A percentile compares a stretch with the other conserved stretches of the same genome.
These are phyloP conservation scores for Kewa caespitosa DNA, from an alignment of 179 eudicot species.

Conservation along the genomic window DNA sequence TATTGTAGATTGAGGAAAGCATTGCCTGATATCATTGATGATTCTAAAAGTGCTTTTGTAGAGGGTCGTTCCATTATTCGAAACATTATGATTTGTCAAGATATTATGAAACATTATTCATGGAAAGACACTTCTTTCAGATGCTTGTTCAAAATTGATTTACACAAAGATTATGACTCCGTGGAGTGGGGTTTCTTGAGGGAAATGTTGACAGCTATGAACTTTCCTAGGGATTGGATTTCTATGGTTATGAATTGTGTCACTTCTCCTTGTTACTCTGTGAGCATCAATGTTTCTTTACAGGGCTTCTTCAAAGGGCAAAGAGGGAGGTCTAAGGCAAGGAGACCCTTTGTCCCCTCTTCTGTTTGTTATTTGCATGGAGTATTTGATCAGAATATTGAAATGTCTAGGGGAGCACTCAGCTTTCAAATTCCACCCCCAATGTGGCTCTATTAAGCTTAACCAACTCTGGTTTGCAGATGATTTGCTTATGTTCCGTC, in stretches of 20 bases:
- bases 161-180: not conserved
- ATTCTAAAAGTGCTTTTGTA: too few relatives aligned
- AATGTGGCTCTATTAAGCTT: not conserved
- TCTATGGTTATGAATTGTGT: not conserved
- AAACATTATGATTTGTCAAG: too few relatives aligned
- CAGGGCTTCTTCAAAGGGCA: not conserved
- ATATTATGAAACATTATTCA: too few relatives aligned
- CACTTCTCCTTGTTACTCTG: not conserved
- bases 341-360: not conserved
- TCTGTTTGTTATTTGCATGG: not conserved
- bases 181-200: not conserved
- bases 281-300: not conserved
- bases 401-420: not conserved
- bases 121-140: too few relatives aligned
- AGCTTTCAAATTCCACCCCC: not conserved
- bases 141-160: too few relatives aligned
- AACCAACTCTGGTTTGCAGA: not conserved
- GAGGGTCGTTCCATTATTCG: too few relatives aligned
- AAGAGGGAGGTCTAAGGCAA: not conserved
- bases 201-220: not conserved
- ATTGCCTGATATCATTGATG: too few relatives aligned
- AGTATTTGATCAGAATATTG: too few relatives aligned
- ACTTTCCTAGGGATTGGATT: not conserved
- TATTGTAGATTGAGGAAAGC: too few relatives aligned
- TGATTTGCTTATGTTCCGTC: not conserved